Conservation (phyloP, 1,284 basidiomycete species). For the Melampsora abietis-canadensis region DNA sequence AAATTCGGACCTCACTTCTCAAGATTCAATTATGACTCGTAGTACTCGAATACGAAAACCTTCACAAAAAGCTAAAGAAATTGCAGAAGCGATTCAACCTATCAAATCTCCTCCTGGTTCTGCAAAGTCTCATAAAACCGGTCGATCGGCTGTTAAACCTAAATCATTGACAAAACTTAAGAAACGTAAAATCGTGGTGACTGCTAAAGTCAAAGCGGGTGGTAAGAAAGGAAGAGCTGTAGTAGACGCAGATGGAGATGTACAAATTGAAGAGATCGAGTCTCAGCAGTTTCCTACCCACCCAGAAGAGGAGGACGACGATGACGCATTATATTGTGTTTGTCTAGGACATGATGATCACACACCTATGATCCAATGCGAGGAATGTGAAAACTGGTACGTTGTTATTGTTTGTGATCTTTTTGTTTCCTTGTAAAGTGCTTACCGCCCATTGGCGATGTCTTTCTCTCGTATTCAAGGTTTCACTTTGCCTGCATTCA, state of each 20-base stretch:
- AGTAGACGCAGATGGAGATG: slow-evolving; percentile 27
- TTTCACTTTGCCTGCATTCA: slow-evolving; percentile 52
- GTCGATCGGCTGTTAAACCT: slow-evolving; percentile 12
- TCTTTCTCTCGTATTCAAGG: slow-evolving; percentile 45
- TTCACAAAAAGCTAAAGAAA: slow-evolving; percentile 40
- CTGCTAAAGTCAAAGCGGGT: slow-evolving; percentile 37
- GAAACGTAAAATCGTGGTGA: neutral
- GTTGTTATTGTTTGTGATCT: slow-evolving; percentile 49
- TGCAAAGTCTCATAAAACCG: slow-evolving; percentile 4
- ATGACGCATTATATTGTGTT: slow-evolving; percentile 32
- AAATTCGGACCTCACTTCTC: neutral
- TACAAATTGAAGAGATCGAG: slow-evolving; percentile 26
- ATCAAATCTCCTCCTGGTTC: neutral
- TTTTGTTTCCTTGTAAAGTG: neutral
- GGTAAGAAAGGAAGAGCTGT: slow-evolving; percentile 28
- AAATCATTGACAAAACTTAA: neutral
- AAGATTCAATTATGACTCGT: slow-evolving; percentile 18
- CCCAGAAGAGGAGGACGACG: slow-evolving; percentile 9
- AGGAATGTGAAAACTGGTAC: slow-evolving; percentile 69
- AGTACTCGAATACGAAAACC: slow-evolving; percentile 41
- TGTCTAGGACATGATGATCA: slow-evolving; percentile 60
- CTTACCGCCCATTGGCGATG: neutral
- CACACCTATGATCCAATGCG: slow-evolving; percentile 73
- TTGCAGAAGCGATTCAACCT: slow-evolving; percentile 27
- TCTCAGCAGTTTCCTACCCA: slow-evolving; percentile 3